Evolutionary conservation across 2,329 filamentous ascomycete species (phyloP), one percentile per base, ranked within the genome.

Genomic region (Aspergillus thermomutatus): DNA sequence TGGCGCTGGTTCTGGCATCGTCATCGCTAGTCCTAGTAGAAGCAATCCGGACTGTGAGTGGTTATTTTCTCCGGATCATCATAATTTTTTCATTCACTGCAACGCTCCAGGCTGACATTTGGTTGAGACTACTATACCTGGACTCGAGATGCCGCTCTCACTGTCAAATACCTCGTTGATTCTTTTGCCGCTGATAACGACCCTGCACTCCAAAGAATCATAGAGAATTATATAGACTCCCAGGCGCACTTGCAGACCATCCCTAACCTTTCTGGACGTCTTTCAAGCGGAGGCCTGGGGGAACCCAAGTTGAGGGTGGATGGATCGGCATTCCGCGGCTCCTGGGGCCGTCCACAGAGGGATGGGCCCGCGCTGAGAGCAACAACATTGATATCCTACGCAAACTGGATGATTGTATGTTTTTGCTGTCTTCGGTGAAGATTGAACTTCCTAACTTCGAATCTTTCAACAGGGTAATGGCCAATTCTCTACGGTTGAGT

Each of bases 281-380:
- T 82, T 1, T 72, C 74, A 2, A 76, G 78, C 14, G 70, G 69
- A 17, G 82, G 83, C 4, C 72, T 93, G 8, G 90, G 83, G 28
- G 90, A 93, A 71, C 83, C 90, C 54, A 92, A 92, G 73, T 92
- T 84, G 73, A 79, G 87, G 55, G 83, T 85, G 43, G 82, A 91
- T 61, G 74, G 82, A 57, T 82, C 78, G 9, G 78, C 84, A 7
- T 92, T 84, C 69, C 89, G 68, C 2, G 71, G 83, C 27, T 69
- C 76, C 5, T 93, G 90, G 90, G 90, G 89, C 27, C 84, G 90
- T 21, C 90, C 90, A 10, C 90, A 94, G 73, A 82, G 88, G 45
- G 90, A 94, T 72, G 90, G 90, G 0, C 90, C 91, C 23, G 85
- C 90, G 23, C 81, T 94, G 41, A 82, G 91, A 53, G 90, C 89